Evolutionary conservation across 345 rosid genomes (phyloP).

Genomic region (Acer negundo): DNA sequence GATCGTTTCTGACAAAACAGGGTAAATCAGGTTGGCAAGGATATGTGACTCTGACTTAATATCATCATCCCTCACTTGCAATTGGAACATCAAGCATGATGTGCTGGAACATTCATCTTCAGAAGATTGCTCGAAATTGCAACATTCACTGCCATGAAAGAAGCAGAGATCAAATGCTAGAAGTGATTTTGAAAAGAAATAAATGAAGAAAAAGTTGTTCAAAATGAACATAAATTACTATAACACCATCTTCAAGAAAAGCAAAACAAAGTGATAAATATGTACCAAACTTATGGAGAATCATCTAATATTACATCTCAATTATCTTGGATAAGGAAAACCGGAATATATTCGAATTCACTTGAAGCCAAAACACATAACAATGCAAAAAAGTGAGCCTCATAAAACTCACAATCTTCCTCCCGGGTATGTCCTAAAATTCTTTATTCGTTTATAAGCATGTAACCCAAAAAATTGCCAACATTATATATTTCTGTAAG

Average conservation of each 20-base stretch:
- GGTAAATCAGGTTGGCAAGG: conserved; percentile 68
- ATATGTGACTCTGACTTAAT: conserved; percentile 28
- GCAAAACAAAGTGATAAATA: not conserved
- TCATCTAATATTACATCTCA: not conserved
- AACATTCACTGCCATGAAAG: conserved; percentile 63
- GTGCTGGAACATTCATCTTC: conserved; percentile 36
- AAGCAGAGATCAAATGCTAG: conserved; percentile 21
- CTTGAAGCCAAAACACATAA: not conserved
- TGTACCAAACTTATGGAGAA: not conserved
- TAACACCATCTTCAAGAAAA: not conserved
- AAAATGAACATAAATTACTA: conserved; percentile 7
- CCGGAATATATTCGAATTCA: not conserved
- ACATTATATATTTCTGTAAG: no score
- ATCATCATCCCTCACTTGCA: conserved; percentile 28
- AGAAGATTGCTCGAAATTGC: conserved; percentile 55
- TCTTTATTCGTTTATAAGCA: no score
- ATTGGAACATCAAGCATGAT: conserved; percentile 78
- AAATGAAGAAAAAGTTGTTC: not conserved
- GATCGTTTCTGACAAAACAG: conserved; percentile 70
- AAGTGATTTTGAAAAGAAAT: not conserved
- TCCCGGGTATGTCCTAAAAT: no score
- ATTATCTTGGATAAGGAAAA: not conserved
- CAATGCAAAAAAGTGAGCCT: not conserved
- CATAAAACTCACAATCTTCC: no score
- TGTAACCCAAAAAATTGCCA: no score